Conservation (phyloP, 805 yeast species). For the Candida schatavii region DNA sequence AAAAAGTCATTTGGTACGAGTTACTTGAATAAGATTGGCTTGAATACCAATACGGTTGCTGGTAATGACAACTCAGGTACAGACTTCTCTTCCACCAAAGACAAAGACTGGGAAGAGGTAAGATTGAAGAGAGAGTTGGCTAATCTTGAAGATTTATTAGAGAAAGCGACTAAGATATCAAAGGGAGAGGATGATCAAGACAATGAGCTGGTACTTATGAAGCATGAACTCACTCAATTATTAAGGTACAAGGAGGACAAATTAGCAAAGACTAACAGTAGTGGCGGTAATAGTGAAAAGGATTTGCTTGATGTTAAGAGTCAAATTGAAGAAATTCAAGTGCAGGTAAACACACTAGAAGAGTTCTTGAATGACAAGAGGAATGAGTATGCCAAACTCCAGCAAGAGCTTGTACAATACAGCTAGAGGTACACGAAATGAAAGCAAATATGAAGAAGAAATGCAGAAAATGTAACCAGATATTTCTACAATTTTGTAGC, state of each 20-base stretch:
- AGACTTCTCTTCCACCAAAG: slow-evolving; percentile 67
- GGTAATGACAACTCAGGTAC: slow-evolving; percentile 50
- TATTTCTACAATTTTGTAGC: too few relatives aligned
- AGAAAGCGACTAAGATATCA: slow-evolving; percentile 40
- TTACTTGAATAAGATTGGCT: slow-evolving; percentile 57
- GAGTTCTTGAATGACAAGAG: slow-evolving; percentile 62
- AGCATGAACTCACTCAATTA: slow-evolving; percentile 76
- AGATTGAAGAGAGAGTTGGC: slow-evolving; percentile 75
- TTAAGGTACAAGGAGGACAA: slow-evolving; percentile 72
- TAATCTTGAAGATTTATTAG: slow-evolving; percentile 66
- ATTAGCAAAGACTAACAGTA: slow-evolving; percentile 25
- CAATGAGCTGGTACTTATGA: slow-evolving; percentile 27
- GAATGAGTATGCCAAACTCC: slow-evolving; percentile 53
- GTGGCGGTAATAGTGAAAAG: slow-evolving; percentile 12
- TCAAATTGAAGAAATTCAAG: slow-evolving; percentile 69
- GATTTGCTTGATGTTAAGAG: slow-evolving; percentile 52
- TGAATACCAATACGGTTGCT: slow-evolving; percentile 32
- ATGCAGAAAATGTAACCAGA: neutral
- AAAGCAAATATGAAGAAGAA: neutral
- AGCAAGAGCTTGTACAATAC: slow-evolving; percentile 33
- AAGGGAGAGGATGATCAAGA: slow-evolving; percentile 21
- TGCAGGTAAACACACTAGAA: slow-evolving; percentile 72
- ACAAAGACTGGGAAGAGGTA: slow-evolving; percentile 93
- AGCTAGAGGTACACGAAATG: neutral
- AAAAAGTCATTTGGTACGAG: slow-evolving; percentile 49